phyloP scores from a whole-genome alignment of 225 moss, liverwort and hornwort species.

The Marchantia polymorpha region DNA sequence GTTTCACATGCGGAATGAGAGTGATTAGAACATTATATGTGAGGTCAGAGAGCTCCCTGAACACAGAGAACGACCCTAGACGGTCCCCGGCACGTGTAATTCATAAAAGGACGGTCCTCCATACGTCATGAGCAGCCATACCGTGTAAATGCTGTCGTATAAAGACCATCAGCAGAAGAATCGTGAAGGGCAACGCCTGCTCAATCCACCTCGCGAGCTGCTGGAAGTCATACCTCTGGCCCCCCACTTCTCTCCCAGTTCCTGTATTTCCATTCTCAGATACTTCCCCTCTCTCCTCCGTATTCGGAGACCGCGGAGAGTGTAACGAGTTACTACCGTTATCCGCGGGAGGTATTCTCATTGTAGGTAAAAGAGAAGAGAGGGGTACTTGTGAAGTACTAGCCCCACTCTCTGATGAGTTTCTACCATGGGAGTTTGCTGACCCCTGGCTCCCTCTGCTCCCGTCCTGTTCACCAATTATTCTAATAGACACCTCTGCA shows the following conservation, averaged over 20 bases:
- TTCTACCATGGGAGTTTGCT: constrained; percentile 52
- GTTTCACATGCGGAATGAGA: not conserved
- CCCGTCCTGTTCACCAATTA: constrained; percentile 85
- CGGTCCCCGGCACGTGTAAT: no score
- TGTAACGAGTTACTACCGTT: constrained; percentile 38
- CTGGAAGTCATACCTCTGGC: constrained; percentile 91
- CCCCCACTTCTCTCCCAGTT: constrained; percentile 72
- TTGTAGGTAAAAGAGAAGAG: constrained; percentile 60
- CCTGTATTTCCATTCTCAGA: constrained; percentile 59
- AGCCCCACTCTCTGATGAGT: constrained; percentile 47
- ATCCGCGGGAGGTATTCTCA: constrained; percentile 53
- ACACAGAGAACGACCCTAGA: not conserved
- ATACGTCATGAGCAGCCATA: constrained; percentile 18
- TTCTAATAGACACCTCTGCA: constrained; percentile 94
- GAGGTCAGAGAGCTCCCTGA: not conserved
- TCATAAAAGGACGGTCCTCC: not conserved
- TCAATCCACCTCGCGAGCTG: constrained; percentile 95
- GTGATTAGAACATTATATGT: not conserved
- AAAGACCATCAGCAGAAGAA: constrained; percentile 92
- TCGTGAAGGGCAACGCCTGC: constrained; percentile 88
- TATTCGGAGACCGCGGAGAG: constrained; percentile 52
- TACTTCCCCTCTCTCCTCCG: constrained; percentile 73
- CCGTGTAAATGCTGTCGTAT: constrained; percentile 94
- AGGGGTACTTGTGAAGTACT: constrained; percentile 59
- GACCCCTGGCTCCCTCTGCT: constrained; percentile 50